Evolutionary conservation across 164 flowering plant genomes (phyloP).

Genomic region (Malania oleifera): DNA sequence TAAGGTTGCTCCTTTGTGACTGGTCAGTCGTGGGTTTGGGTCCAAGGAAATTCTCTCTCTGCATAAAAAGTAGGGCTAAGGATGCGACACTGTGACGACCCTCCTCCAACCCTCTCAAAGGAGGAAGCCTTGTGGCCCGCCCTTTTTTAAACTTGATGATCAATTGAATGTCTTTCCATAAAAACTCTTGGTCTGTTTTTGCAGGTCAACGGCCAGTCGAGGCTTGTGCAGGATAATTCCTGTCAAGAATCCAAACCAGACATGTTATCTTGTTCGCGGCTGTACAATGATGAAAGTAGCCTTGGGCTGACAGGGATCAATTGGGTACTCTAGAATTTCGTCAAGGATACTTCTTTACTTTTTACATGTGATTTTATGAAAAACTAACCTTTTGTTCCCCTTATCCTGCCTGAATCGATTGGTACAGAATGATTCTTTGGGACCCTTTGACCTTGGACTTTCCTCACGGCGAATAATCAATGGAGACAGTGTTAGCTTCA

Average conservation of each 20-base stretch:
- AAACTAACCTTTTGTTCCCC: not conserved
- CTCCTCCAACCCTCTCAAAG: no score
- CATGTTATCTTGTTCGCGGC: constrained; percentile 17
- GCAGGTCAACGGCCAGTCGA: constrained; percentile 30
- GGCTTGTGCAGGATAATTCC: constrained; percentile 13
- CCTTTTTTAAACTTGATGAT: no score
- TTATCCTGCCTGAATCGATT: constrained; percentile 2
- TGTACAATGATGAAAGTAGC: constrained; percentile 37
- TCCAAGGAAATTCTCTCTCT: no score
- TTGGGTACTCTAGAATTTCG: constrained; percentile 41
- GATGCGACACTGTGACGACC: no score
- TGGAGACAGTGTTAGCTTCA: constrained; percentile 36
- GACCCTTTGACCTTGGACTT: constrained; percentile 57
- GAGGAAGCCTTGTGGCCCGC: no score
- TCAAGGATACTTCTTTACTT: not conserved
- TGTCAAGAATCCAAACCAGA: constrained; percentile 32
- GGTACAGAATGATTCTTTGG: constrained; percentile 55
- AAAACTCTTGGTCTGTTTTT: constrained; percentile 12
- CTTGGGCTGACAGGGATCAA: constrained; percentile 53
- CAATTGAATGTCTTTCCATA: no score
- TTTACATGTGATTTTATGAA: not conserved
- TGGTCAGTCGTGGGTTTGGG: no score
- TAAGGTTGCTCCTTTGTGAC: no score
- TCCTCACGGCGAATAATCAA: constrained; percentile 28
- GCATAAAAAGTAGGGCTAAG: no score